Base-by-base conservation (phyloP, 1,284 basidiomycete genomes). In the Moesziomyces parantarcticus region DNA sequence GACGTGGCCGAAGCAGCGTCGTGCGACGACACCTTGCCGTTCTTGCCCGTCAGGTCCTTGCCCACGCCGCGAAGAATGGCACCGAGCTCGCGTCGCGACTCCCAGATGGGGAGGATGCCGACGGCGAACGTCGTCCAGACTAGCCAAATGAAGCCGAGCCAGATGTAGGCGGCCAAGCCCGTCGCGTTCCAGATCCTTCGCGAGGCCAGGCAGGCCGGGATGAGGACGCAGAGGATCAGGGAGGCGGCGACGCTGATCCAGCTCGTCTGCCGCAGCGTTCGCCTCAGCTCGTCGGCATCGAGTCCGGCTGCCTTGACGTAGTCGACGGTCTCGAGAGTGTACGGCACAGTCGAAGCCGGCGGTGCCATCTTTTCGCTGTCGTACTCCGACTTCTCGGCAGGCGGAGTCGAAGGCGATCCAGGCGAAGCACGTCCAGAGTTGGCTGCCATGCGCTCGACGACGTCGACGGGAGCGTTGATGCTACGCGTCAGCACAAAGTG, bases 71-170 rank as follows among this genome's bases (percentile, higher is more conserved):
- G 84, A 14, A 77, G 44, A 52, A 94, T 91, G 78, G 88, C 84
- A 5, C 32, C 47, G 29, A 95, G 79, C 1, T 91, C 91, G 5
- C 80, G 85, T 46, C 92, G 86, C 65, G 91, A 92, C 86, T 97
- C 94, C 85, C 87, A 94, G 3, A 94, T 84, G 20, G 93, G 93
- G 79, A 92, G 92, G n/a, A 94, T 48, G 13, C 94, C 91, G 25
- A 94, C 91, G 18, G 89, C 87, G 5, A 73, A 23, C 5, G 87
- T 18, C 2, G 90, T 87, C 65, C 88, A 86, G 82, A 94, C 92
- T 11, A 92, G 87, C 92, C 93, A 94, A 40, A 90, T 85, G 72
- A 96, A 90, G 1, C 92, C 91, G 56, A 84, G 52, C 60, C 75
- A 75, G 26, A 79, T 67, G 72, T 80, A 83, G 2, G 77, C 81